Evolutionary conservation across 352 stramenopile genomes (phyloP), one percentile per base, ranked within the genome.

Genomic region (Phytopythium aichiense): DNA sequence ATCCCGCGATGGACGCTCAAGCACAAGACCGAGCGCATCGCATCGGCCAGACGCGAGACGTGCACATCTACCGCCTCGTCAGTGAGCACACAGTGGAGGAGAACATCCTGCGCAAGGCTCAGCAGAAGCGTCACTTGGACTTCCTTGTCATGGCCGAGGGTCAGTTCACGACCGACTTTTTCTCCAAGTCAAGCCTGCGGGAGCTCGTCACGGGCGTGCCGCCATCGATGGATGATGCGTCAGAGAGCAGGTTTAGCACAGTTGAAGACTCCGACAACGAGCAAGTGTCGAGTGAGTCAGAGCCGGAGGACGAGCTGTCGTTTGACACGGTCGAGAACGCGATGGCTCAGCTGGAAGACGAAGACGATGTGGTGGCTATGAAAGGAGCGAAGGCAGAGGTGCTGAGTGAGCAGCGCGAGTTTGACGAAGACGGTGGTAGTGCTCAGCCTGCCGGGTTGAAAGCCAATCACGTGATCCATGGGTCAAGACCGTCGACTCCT

Each of bases 101-200:
- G 72, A 99, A 99, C 74, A 99, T 99, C 64, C 68, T 99, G n/a
- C 85, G 89, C n/a, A 99, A 99, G 71, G 97, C 92, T 0, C 86
- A 95, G 60, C 97, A 99, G 69, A 99, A 99, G 77, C 84, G 93
- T 1, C 96, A 99, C 60, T 79, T 99, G 33, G 96, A 99, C 72
- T 96, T 97, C 38, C 69, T 99, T 6, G 95, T 94, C 18, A 91
- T 97, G 78, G 76, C 72, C 35, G 73, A 89, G 52, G 74, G 80
- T 8, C 78, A 94, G 52, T 87, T 88, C 63, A 87, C 78, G 20
- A 89, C 76, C 16, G 88, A 96, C 42, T 93, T 96, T 58, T 91
- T 96, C 64, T 91, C 79, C 2, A 87, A 87, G 38, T 72, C 84
- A 8, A 96, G 83, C 61, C 77, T 99, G 25, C 87, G 88, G 18